These are phyloP conservation scores for Acephala macrosclerotiorum DNA, from an alignment of 2,329 filamentous ascomycete genomes.

Conservation along the genomic window DNA sequence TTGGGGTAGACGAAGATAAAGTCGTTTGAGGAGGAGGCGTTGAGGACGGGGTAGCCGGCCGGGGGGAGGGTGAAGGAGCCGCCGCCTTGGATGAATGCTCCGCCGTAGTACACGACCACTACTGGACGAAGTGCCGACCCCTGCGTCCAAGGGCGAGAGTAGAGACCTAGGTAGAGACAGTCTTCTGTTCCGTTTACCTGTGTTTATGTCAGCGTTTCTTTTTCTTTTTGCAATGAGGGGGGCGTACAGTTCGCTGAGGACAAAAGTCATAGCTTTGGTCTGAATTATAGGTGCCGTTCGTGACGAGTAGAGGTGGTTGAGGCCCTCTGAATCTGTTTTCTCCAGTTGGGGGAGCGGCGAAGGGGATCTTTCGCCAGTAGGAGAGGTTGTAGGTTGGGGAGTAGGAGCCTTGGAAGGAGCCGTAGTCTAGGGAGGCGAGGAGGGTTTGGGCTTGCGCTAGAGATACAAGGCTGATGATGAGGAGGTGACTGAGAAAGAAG, in stretches of 20 bases:
- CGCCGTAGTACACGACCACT: conserved; percentile 66
- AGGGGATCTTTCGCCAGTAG: conserved; percentile 68
- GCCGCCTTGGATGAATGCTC: conserved; percentile 65
- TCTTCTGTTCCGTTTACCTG: conserved; percentile 63
- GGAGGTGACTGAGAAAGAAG: background rate
- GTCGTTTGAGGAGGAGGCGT: conserved; percentile 55
- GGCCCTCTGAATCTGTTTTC: conserved; percentile 66
- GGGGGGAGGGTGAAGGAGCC: conserved; percentile 63
- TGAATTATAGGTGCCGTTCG: conserved; percentile 60
- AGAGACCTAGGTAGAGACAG: conserved; percentile 67
- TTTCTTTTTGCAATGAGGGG: too few relatives aligned
- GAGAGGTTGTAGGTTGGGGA: conserved; percentile 60
- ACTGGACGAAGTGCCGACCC: conserved; percentile 59
- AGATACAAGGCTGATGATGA: background rate
- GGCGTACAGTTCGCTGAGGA: conserved; percentile 58
- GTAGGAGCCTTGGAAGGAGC: conserved; percentile 60
- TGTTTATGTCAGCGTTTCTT: background rate
- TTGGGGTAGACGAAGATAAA: conserved; percentile 67
- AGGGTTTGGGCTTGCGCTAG: conserved; percentile 40
- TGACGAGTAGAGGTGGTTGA: conserved; percentile 59
- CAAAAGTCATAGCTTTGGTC: conserved; percentile 64
- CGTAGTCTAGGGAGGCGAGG: conserved; percentile 54
- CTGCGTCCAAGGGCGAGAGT: conserved; percentile 61
- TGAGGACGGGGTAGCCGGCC: conserved; percentile 63
- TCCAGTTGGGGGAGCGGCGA: conserved; percentile 63